These are phyloP conservation scores for Boletus patriciae DNA, from an alignment of 768 basidiomycete genomes.

Conservation along the genomic window DNA sequence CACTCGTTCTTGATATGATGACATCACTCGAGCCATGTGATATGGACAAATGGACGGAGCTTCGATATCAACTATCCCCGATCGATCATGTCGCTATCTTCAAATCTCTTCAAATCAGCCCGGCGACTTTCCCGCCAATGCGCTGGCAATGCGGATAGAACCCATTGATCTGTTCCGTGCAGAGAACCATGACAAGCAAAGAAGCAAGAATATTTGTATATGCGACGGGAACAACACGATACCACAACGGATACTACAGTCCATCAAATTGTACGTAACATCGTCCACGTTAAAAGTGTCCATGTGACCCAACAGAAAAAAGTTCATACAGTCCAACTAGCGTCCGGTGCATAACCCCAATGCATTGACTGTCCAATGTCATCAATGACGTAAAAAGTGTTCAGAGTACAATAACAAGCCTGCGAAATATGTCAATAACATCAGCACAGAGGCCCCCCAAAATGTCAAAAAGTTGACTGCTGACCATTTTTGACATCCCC, in stretches of 20 bases:
- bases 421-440: not conserved
- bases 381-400: not conserved
- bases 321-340: conserved; percentile 3
- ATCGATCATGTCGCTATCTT: not conserved
- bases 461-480: not conserved
- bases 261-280: conserved; percentile 18
- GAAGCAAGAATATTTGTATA: not conserved
- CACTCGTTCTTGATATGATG: not conserved
- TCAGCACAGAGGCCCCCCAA: not conserved
- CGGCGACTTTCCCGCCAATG: not conserved
- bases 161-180: not conserved
- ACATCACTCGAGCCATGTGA: not conserved
- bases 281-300: not conserved
- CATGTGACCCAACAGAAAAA: conserved; percentile 1
- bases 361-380: not conserved
- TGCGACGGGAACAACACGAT: not conserved
- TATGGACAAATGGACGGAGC: too few species aligned
- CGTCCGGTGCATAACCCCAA: not conserved
- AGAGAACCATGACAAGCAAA: not conserved
- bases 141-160: not conserved
- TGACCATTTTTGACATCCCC: not conserved
- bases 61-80: not conserved
- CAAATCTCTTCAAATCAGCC: not conserved
- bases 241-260: not conserved
- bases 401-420: not conserved